Evolutionary conservation across 495 filamentous ascomycete species (phyloP).

Genomic region (Trichoderma erinaceum): DNA sequence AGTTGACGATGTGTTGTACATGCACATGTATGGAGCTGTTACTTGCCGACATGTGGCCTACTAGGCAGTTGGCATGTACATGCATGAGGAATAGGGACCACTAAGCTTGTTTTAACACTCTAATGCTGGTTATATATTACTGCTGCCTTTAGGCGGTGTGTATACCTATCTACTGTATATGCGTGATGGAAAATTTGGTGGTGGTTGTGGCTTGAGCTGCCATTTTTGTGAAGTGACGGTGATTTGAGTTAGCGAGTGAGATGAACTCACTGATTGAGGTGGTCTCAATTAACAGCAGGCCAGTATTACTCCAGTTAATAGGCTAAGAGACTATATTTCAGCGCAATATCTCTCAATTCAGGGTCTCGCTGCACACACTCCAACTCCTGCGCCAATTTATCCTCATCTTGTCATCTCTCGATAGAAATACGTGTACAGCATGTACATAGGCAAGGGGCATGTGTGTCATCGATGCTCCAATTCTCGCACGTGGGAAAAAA

Average conservation of each 20-base stretch:
- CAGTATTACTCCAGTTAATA: too few species aligned
- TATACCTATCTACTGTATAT: too few species aligned
- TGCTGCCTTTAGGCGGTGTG: too few species aligned
- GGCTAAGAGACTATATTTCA: too few species aligned
- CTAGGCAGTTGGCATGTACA: background rate
- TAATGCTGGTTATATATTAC: too few species aligned
- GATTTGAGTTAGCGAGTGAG: background rate
- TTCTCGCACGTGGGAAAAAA: background rate
- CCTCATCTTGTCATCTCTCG: background rate
- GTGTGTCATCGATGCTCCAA: background rate
- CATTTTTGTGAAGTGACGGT: background rate
- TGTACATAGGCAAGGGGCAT: background rate
- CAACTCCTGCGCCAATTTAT: background rate
- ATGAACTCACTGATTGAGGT: too few species aligned
- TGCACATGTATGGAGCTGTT: background rate
- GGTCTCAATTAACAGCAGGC: too few species aligned
- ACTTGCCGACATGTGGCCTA: background rate
- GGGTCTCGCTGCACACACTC: constrained; percentile 7
- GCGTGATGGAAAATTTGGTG: too few species aligned
- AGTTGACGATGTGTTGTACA: constrained; percentile 13
- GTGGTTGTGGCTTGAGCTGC: background rate
- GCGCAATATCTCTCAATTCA: background rate
- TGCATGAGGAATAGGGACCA: background rate
- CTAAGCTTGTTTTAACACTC: too few species aligned
- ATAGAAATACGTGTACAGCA: background rate